Evolutionary conservation across 2,329 filamentous ascomycete species (phyloP).

Genomic region (Leptodontidium sp.): DNA sequence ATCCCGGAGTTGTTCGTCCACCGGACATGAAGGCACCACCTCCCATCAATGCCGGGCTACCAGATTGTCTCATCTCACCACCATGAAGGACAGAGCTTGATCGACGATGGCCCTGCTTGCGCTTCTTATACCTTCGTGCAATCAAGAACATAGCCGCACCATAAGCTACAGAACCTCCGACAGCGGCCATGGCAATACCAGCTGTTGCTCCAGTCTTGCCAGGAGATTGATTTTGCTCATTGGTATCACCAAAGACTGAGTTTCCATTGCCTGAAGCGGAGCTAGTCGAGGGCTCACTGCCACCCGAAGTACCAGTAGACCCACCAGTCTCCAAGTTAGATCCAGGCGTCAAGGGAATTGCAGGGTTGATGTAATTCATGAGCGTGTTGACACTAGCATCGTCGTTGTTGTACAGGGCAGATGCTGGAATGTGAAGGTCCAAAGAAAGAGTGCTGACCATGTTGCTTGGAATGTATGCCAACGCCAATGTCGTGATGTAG

Average conservation of each 20-base stretch:
- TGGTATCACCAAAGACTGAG: conserved; percentile 47
- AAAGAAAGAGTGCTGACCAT: conserved; percentile 72
- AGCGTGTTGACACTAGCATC: conserved; percentile 73
- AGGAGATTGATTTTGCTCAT: conserved; percentile 54
- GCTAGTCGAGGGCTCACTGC: conserved; percentile 41
- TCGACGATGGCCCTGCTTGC: conserved; percentile 67
- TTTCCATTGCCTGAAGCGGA: conserved; percentile 50
- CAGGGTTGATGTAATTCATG: conserved; percentile 83
- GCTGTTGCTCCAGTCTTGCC: conserved; percentile 67
- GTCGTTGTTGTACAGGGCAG: conserved; percentile 77
- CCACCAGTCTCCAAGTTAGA: conserved; percentile 48
- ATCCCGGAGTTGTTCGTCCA: conserved; percentile 48
- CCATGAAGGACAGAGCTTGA: conserved; percentile 64
- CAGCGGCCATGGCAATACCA: conserved; percentile 70
- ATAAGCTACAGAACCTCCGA: conserved; percentile 73
- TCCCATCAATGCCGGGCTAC: conserved; percentile 57
- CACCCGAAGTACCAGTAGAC: conserved; percentile 51
- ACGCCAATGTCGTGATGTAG: conserved; percentile 83
- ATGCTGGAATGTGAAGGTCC: conserved; percentile 75
- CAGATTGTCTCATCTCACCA: conserved; percentile 56
- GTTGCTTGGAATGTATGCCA: conserved; percentile 77
- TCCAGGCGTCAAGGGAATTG: conserved; percentile 63
- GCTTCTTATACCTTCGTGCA: conserved; percentile 74
- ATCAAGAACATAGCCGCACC: conserved; percentile 81
- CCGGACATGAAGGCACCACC: conserved; percentile 54